Evolutionary conservation across 169 alveolate genomes (phyloP), one percentile per base, ranked within the genome.

Genomic region (Neospora caninum): DNA sequence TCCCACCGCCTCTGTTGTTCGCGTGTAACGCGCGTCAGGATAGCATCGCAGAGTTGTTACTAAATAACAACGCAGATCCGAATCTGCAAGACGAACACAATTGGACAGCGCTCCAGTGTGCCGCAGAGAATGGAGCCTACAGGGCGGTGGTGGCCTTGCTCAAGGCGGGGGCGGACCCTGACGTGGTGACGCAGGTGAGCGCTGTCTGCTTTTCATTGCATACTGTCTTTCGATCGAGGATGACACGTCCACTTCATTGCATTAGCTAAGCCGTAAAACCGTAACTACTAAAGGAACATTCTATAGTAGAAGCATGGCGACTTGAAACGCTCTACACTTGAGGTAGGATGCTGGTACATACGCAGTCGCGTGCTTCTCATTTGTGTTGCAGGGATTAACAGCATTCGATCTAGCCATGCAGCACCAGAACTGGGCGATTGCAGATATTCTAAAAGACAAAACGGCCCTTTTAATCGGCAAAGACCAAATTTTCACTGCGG

Each of bases 161-260:
- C 84, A 43, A 73, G 84, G 84, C 84, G 27, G 84, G 84, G 84
- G 84, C 84, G 34, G 45, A 73, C 84, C 84, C 84, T 73, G 84
- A 73, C 29, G 84, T 73, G 43, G 25, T 34, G 31, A 73, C 84
- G 49, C 49, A 73, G 84, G 84, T 73, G 31, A 34, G 84, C 45
- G 43, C 78, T 29, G 34, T 49, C 27, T 49, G 27, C 18, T 13
- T 49, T 22, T 1, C 27, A 49, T 49, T 49, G 9, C 58, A 13
- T 0, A 0, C 0, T 22, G 9, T 49, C 58, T 49, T 22, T 49
- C 58, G 18, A 49, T 22, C 18, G 58, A 1, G 0, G 58, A 49
- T n/a, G n/a, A 49, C 9, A 49, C 27, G 27, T 49, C 18, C 58
- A 49, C 58, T 49, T 49, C 27, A 49, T 0, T 0, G 58, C 27